A percentile compares a stretch with the other conserved stretches of the same genome.
phyloP scores from a whole-genome alignment of 2,329 filamentous ascomycete genomes.

The Alternaria gansuensis region DNA sequence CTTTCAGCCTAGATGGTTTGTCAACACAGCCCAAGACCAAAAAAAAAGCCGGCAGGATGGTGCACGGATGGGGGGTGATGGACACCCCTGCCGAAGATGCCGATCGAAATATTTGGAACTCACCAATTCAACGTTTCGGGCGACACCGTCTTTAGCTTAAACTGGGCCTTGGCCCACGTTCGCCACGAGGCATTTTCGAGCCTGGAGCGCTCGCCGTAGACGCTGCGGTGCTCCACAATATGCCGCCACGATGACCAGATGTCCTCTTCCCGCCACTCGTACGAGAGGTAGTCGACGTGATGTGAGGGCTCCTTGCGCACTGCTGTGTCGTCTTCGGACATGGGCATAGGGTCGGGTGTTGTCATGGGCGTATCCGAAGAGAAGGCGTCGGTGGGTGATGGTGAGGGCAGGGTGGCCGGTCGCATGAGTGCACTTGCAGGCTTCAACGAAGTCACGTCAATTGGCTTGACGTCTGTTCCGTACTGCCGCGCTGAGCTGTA shows the following conservation, averaged over 20 bases:
- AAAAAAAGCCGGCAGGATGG: conserved; percentile 28
- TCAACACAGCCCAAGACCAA: conserved; percentile 41
- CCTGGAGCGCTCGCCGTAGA: conserved; percentile 81
- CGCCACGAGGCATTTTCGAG: conserved; percentile 97
- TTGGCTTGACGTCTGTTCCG: conserved; percentile 19
- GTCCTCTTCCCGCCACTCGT: conserved; percentile 93
- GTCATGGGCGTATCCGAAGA: conserved; percentile 58
- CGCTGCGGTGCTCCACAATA: conserved; percentile 79
- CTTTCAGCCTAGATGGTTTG: conserved; percentile 76
- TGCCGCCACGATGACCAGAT: conserved; percentile 98
- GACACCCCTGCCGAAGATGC: conserved; percentile 34
- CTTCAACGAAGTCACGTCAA: conserved; percentile 49
- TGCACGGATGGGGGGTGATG: conserved; percentile 45
- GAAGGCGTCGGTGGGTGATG: conserved; percentile 63
- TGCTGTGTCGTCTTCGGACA: conserved; percentile 81
- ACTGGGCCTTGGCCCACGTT: conserved; percentile 93
- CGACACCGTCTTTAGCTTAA: conserved; percentile 84
- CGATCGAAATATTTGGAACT: conserved; percentile 50
- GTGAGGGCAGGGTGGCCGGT: conserved; percentile 56
- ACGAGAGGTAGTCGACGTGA: conserved; percentile 94
- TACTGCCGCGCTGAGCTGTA: conserved; percentile 44
- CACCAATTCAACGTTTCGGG: conserved; percentile 95
- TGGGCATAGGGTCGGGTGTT: conserved; percentile 62
- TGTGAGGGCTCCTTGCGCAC: conserved; percentile 78
- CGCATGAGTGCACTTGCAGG: conserved; percentile 40